Percentiles rank a stretch among this genome's conserved stretches.
These are phyloP conservation scores for Capsicum baccatum DNA, from an alignment of 257 asterid genomes.

Conservation along the genomic window DNA sequence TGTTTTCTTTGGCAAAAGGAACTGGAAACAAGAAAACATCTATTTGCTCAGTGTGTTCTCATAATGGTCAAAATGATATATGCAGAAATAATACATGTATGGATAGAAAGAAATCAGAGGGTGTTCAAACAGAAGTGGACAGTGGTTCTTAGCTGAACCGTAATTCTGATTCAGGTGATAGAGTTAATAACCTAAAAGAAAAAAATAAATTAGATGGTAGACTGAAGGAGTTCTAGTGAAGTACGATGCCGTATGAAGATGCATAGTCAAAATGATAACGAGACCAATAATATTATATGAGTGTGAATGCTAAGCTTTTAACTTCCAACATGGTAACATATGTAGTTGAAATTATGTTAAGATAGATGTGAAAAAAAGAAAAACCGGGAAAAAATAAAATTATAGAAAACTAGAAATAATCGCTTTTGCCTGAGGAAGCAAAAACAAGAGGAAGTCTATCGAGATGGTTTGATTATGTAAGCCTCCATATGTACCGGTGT, in stretches of 20 bases:
- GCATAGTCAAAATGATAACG: neutral
- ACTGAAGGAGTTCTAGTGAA: neutral
- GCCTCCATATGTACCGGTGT: neutral
- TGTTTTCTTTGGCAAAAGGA: too few species aligned
- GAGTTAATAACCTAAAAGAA: too few species aligned
- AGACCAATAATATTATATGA: neutral
- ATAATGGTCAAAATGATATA: too few species aligned
- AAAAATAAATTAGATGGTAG: neutral
- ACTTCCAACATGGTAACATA: neutral
- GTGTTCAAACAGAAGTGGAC: too few species aligned
- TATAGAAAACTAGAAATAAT: neutral
- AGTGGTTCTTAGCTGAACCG: too few species aligned
- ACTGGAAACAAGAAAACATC: too few species aligned
- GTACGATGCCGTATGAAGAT: neutral
- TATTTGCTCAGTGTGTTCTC: too few species aligned
- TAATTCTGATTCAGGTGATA: too few species aligned
- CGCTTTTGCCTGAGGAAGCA: neutral
- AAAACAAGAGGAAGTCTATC: neutral
- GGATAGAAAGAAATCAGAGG: too few species aligned
- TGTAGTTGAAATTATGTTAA: neutral
- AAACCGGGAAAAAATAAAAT: too few species aligned
- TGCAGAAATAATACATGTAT: too few species aligned
- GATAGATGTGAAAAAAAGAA: neutral
- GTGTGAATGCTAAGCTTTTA: neutral
- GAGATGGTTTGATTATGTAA: slow-evolving; percentile 5